Conservation (phyloP, 2,329 filamentous ascomycete genomes). For the Lizonia empirigonia region DNA sequence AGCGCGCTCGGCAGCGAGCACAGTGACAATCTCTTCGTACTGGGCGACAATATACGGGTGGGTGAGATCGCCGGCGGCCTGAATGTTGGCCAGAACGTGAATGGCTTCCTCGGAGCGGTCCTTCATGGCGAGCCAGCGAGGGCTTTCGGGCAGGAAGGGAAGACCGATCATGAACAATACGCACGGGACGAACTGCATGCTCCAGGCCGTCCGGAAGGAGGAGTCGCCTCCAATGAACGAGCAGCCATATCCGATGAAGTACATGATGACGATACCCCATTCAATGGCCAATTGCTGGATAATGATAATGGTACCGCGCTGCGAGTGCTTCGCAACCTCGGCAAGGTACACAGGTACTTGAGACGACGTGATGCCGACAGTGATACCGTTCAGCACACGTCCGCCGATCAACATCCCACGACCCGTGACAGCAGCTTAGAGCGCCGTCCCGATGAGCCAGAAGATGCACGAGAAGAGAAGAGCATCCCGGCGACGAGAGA, state of each 20-base stretch:
- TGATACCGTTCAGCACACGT: conserved; percentile 53
- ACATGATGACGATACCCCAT: conserved; percentile 50
- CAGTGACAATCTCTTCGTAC: conserved; percentile 54
- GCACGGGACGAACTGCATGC: conserved; percentile 54
- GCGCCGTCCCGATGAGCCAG: conserved; percentile 50
- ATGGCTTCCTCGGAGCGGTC: conserved; percentile 55
- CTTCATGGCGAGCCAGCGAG: conserved; percentile 57
- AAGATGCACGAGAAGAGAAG: conserved; percentile 57
- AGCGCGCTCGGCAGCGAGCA: conserved; percentile 50
- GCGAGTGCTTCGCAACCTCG: conserved; percentile 52
- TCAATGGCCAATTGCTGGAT: conserved; percentile 54
- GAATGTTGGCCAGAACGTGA: conserved; percentile 52
- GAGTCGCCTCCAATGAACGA: conserved; percentile 47
- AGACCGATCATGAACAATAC: conserved; percentile 53
- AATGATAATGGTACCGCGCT: conserved; percentile 51
- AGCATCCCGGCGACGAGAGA: conserved; percentile 52
- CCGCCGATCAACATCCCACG: conserved; percentile 53
- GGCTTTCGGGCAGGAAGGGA: conserved; percentile 55
- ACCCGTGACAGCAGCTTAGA: conserved; percentile 51
- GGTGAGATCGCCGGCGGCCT: conserved; percentile 52
- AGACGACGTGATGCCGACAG: conserved; percentile 52
- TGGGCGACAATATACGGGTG: conserved; percentile 57
- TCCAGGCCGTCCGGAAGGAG: conserved; percentile 56
- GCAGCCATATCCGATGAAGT: conserved; percentile 56
- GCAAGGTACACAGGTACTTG: conserved; percentile 55